Base-by-base conservation (phyloP, 176 grass and related monocot species). In the Zoysia japonica region DNA sequence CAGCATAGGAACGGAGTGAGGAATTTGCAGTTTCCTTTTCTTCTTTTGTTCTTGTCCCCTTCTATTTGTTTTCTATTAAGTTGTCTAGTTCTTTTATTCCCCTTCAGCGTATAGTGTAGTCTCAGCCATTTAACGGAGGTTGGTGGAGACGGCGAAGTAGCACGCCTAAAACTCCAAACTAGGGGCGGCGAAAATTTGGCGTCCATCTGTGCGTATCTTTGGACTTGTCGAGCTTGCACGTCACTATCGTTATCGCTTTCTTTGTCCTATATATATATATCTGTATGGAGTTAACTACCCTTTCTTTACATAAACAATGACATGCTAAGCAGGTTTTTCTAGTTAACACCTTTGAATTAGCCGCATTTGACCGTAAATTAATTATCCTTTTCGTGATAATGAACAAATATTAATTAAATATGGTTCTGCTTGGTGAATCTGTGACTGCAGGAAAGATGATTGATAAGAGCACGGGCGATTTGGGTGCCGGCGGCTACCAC, bases 401-500 rank as follows among this genome's bases (percentile, higher is more conserved):
- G 10, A 15, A 38, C 43, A 19, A 81, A 9, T 0, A 61, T 10
- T 28, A 20, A 9, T 56, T 82, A 35, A 61, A 39, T 7, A 5
- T 9, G 2, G 1, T 64, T 43, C 46, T 65, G 28, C 41, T 74
- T 1, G 7, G 20, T 60, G 52, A 15, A 5, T 20, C 7, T 69
- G 28, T 28, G 70, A 47, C 11, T 40, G 41, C 82, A 88, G 93
- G 93, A 7, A 78, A 15, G 13, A 92, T 92, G 89, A 78, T 85
- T 16, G 93, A 96, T 67, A 89, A 90, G 57, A 96, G 93, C 68
- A 96, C 84, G 13, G 89, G 87, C 9, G 93, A 96, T 49, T 57
- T 85, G 41, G 89, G 61, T 10, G 77, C 89, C 0, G 89, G 75
- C 68, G 89, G 89, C 15, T 96, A 96, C 81, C 93, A 96, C 84